Evolutionary conservation across 116 monocot genomes (phyloP), one percentile per base, ranked within the genome.

Genomic region (Iris pallida): DNA sequence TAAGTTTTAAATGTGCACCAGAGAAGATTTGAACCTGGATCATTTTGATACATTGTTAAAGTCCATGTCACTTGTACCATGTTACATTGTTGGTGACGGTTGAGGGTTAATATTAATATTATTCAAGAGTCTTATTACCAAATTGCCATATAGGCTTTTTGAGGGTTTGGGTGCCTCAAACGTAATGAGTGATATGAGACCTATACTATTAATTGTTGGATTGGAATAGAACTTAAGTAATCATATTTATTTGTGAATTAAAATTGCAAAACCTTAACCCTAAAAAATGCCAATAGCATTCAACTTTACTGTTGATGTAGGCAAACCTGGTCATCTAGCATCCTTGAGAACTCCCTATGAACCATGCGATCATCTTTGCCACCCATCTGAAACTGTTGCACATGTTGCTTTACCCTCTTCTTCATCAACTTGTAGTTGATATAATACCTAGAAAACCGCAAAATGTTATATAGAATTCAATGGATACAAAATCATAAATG

Each of bases 401-500:
- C 89, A 68, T 83, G 82, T 54, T 83, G 83, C 64, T 80, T 90
- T 57, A 90, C 78, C 70, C 53, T 83, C 71, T 90, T 90, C 82
- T 90, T 90, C 90, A 90, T 85, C 71, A 83, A 65, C 57, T 90
- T 90, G 78, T 90, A 90, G 57, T 90, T 81, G 19, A 90, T 90
- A 45, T 90, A 90, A 64, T 90, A 90, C 64, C 90, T 90, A 73
- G 45, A 13, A 43, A n/a, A 52, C 12, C 1, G 13, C 20, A 4
- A 66, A 70, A 65, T 3, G 68, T 52, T 8, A 58, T n/a, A 76
- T 4, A 53, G 3, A 30, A 30, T 30, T 30, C 30, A 30, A 30
- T 30, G 30, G 3, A n/a, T n/a, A 30, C 30, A 30, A 30, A 3
- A 30, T 1, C 30, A 30, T 3, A 30, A 30, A 30, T 30, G 3